Evolutionary conservation across 2,329 filamentous ascomycete species (phyloP).

Genomic region (Fusarium protoensiforme): DNA sequence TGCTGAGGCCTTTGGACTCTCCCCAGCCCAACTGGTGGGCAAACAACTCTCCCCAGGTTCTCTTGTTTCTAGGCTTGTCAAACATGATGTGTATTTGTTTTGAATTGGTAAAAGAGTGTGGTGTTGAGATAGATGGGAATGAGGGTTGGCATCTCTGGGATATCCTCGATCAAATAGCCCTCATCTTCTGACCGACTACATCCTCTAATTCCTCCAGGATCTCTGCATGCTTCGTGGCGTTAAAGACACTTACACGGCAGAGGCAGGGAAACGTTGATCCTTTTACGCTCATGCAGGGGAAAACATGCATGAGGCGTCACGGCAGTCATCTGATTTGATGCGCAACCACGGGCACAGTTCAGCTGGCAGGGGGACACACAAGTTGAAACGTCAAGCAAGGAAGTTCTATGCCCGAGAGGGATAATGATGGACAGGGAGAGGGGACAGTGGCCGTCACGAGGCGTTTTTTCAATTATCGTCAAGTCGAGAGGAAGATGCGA

Average conservation of each 20-base stretch:
- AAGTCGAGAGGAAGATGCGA: neutral
- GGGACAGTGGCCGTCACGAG: neutral
- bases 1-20: slow-evolving; percentile 18
- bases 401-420: neutral
- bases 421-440: neutral
- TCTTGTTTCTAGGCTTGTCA: neutral
- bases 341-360: neutral
- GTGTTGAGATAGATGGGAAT: neutral
- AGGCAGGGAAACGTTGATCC: neutral
- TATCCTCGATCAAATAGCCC: neutral
- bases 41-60: slow-evolving; percentile 5
- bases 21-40: slow-evolving; percentile 15
- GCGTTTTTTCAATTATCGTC: neutral
- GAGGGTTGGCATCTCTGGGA: neutral
- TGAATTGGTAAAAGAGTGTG: neutral
- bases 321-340: neutral
- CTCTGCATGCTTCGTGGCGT: neutral
- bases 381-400: slow-evolving; percentile 2
- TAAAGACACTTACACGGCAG: neutral
- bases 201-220: neutral
- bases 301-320: neutral
- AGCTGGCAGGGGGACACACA: slow-evolving; percentile 3
- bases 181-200: neutral
- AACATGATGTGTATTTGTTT: neutral
- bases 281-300: neutral